These are phyloP conservation scores for Pleurotus pulmonarius DNA, from an alignment of 768 basidiomycete species.

Conservation along the genomic window DNA sequence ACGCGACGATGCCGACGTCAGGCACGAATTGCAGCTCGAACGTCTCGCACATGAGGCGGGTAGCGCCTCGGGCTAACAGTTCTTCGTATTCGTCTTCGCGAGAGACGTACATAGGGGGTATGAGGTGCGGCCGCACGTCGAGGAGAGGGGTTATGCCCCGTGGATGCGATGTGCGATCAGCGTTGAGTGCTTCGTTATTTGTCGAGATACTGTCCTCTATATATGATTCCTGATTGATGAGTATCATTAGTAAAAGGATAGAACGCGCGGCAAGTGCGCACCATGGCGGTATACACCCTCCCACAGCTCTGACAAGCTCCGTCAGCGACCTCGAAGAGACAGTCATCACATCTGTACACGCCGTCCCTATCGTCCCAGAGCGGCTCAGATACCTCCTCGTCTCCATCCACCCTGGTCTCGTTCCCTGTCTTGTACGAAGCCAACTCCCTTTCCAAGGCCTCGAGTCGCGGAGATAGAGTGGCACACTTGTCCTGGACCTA, in stretches of 20 bases:
- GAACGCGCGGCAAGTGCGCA: not conserved
- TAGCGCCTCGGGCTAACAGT: constrained; percentile 28
- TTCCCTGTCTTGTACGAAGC: not conserved
- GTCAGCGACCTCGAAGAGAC: constrained; percentile 27
- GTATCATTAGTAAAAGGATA: not conserved
- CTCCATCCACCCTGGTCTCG: not conserved
- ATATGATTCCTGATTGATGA: not conserved
- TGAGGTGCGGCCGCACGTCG: constrained; percentile 11
- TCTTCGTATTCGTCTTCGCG: constrained; percentile 22
- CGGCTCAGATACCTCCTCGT: not conserved
- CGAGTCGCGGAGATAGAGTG: too few species aligned
- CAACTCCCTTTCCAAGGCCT: not conserved
- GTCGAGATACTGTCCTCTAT: constrained; percentile 10
- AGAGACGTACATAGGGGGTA: constrained; percentile 3
- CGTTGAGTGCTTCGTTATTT: constrained; percentile 16
- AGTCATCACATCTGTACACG: constrained; percentile 22
- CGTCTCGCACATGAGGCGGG: constrained; percentile 32
- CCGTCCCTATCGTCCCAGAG: constrained; percentile 16
- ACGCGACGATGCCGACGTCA: constrained; percentile 29
- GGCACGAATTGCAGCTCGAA: constrained; percentile 27
- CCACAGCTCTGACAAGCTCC: constrained; percentile 23
- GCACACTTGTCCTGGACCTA: too few species aligned
- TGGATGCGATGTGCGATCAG: constrained; percentile 20
- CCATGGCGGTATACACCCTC: constrained; percentile 1
- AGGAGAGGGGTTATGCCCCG: constrained; percentile 28